Percentiles rank a stretch among this genome's conserved stretches.
phyloP scores from a whole-genome alignment of 768 basidiomycete species.

The Calvatia gigantea region DNA sequence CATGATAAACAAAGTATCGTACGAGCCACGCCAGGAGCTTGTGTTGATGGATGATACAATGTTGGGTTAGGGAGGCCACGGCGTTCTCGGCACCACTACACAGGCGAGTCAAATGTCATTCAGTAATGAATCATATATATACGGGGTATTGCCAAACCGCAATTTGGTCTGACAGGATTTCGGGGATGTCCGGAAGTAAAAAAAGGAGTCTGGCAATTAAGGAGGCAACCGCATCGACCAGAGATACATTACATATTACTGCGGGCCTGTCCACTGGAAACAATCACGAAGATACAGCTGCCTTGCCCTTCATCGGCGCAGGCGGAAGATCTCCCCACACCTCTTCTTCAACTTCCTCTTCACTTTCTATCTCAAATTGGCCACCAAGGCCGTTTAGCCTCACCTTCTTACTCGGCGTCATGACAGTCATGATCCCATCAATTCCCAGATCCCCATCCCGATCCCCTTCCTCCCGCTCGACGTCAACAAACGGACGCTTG shows the following conservation, averaged over 20 bases:
- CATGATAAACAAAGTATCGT: too few relatives aligned
- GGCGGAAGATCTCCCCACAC: neutral
- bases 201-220: neutral
- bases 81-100: too few relatives aligned
- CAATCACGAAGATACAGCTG: neutral
- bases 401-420: constrained; percentile 3
- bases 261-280: neutral
- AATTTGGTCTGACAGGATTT: too few relatives aligned
- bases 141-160: too few relatives aligned
- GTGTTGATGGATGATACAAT: constrained; percentile 1
- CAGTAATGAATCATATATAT: neutral
- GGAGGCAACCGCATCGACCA: neutral
- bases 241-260: neutral
- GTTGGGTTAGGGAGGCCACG: neutral
- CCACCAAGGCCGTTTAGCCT: neutral
- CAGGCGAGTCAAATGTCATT: neutral
- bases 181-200: too few relatives aligned
- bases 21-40: too few relatives aligned
- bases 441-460: neutral
- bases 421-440: neutral
- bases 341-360: constrained; percentile 6
- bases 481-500: constrained; percentile 5
- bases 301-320: neutral
- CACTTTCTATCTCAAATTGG: neutral
- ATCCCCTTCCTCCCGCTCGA: constrained; percentile 7